A percentile compares a stretch with the other conserved stretches of the same genome.
These are phyloP conservation scores for Podospora didyma DNA, from an alignment of 495 filamentous ascomycete genomes.

Conservation along the genomic window DNA sequence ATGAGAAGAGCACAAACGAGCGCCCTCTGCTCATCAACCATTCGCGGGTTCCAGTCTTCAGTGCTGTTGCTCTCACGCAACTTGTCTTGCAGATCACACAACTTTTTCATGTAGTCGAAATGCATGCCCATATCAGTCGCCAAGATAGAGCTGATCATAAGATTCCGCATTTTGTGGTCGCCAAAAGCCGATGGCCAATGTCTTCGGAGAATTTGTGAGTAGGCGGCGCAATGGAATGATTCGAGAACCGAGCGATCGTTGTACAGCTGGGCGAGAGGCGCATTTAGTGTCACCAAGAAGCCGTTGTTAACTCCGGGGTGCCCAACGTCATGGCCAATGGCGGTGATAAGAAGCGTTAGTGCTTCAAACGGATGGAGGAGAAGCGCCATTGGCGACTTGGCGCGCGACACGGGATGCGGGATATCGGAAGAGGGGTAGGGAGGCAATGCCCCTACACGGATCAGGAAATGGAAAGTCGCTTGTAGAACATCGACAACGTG, in stretches of 20 bases:
- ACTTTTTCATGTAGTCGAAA: constrained; percentile 88
- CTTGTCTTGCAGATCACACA: constrained; percentile 73
- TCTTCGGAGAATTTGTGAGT: constrained; percentile 89
- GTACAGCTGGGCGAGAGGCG: constrained; percentile 94
- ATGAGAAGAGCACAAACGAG: constrained; percentile 85
- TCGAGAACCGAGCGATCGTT: constrained; percentile 97
- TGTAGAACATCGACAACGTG: constrained; percentile 96
- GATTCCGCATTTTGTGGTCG: constrained; percentile 69
- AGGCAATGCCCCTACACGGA: constrained; percentile 74
- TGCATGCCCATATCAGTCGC: constrained; percentile 97
- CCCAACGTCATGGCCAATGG: constrained; percentile 95
- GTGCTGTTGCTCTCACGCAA: constrained; percentile 57
- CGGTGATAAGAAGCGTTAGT: constrained; percentile 83
- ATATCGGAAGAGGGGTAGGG: constrained; percentile 46
- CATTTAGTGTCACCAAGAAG: constrained; percentile 87
- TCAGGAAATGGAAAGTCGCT: constrained; percentile 87
- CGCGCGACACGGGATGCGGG: constrained; percentile 13
- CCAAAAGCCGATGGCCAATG: constrained; percentile 84
- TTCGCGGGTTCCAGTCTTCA: constrained; percentile 69
- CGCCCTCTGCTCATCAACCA: constrained; percentile 65
- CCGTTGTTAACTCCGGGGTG: constrained; percentile 98
- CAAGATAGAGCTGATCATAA: constrained; percentile 93
- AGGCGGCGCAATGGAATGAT: constrained; percentile 96
- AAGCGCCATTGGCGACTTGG: constrained; percentile 61
- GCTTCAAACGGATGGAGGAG: constrained; percentile 81